Base-by-base conservation (phyloP, 2,329 filamentous ascomycete species). In the Hortaea werneckii region DNA sequence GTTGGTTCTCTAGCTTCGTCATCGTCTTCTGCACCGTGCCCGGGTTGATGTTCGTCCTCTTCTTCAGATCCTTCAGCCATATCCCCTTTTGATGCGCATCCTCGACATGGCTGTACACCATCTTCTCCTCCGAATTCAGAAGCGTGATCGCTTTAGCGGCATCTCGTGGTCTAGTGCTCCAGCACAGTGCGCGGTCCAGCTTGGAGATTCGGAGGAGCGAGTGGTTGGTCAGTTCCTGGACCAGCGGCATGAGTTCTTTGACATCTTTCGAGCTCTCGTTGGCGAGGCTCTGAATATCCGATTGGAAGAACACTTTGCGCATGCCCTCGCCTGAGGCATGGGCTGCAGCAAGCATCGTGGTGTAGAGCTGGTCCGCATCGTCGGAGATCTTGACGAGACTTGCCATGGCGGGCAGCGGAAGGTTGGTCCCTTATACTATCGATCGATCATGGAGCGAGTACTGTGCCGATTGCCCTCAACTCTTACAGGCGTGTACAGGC, bases 101-200 rank as follows among this genome's bases (percentile, higher is more conserved):
- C 67, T 96, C 90, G 61, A 98, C 90, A 57, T 87, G 79, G 54
- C 82, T 80, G 74, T 94, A 96, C 27, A 96, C 84, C 61, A 95
- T 76, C 60, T 80, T 78, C 67, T 96, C 90, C 59, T 90, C 80
- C 49, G 79, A 64, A 48, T 65, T 74, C 46, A 81, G 67, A 45
- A 67, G 67, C 20, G 60, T 58, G 48, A 73, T 58, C 43, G 67
- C 68, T 39, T 46, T 41, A 2, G 56, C 54, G 4, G 53, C 53
- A 30, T 51, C 51, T 6, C 52, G 49, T 12, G 58, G 59, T 37
- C 57, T 49, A 5, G 48, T 48, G 41, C 42, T 53, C 58, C 58
- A 66, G 50, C 55, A 60, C 5, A 61, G 52, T 12, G 56, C 58
- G 11, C 55, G 54, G 6, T 54, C 50, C 29, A 52, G 44, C 32